These are phyloP conservation scores for Mediolabrus comicus DNA, from an alignment of 108 stramenopile genomes.

Conservation along the genomic window DNA sequence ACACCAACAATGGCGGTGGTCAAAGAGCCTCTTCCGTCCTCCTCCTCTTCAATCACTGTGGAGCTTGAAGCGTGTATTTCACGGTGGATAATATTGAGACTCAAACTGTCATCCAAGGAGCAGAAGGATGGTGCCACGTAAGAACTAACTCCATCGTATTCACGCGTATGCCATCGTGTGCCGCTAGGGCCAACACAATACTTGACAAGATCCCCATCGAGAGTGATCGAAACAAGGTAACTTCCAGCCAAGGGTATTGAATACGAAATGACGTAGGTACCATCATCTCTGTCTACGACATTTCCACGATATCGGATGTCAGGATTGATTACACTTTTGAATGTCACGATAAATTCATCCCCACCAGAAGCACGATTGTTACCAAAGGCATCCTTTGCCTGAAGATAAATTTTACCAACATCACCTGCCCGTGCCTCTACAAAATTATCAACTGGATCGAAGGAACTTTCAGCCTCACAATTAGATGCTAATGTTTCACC, in stretches of 20 bases:
- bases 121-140: constrained; percentile 61
- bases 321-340: constrained; percentile 19
- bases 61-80: constrained; percentile 64
- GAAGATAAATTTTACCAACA: constrained; percentile 59
- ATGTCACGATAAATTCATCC: constrained; percentile 53
- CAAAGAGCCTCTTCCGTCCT: constrained; percentile 14
- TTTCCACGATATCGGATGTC: constrained; percentile 50
- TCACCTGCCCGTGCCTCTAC: constrained; percentile 74
- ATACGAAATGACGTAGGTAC: constrained; percentile 71
- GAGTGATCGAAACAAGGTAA: constrained; percentile 59
- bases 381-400: constrained; percentile 83
- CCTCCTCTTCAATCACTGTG: constrained; percentile 34
- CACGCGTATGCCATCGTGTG: constrained; percentile 40
- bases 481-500: constrained; percentile 57
- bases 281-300: constrained; percentile 62
- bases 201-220: constrained; percentile 55
- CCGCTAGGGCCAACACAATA: constrained; percentile 42
- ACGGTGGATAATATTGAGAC: constrained; percentile 64
- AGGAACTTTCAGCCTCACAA: constrained; percentile 54
- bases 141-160: constrained; percentile 58
- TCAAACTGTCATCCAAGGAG: constrained; percentile 29
- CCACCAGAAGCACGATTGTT: constrained; percentile 69
- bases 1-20: constrained; percentile 67
- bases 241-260: constrained; percentile 71
- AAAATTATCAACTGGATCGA: constrained; percentile 56